These are phyloP conservation scores for Phytophthora sp. DNA, from an alignment of 352 stramenopile species.

Conservation along the genomic window DNA sequence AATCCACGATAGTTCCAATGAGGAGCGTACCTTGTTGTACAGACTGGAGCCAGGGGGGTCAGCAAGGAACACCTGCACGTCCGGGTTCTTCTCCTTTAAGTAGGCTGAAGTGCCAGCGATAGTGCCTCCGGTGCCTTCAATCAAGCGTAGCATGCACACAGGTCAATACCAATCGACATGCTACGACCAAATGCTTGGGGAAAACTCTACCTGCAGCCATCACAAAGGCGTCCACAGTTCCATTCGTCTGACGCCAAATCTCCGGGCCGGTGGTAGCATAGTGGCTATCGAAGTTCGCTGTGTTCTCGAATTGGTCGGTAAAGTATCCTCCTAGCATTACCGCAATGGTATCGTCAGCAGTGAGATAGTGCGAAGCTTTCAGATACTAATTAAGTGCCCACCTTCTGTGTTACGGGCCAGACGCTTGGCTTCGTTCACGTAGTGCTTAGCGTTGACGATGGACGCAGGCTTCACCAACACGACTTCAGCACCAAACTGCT, in stretches of 20 bases:
- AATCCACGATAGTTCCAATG: not conserved
- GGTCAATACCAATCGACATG: not conserved
- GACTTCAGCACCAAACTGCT: constrained; percentile 88
- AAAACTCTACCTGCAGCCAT: constrained; percentile 93
- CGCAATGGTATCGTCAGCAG: not conserved
- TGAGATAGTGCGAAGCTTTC: not conserved
- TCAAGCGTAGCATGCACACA: not conserved
- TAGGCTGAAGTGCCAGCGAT: constrained; percentile 96
- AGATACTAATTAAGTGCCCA: constrained; percentile 18
- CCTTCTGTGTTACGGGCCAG: constrained; percentile 83
- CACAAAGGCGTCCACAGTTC: constrained; percentile 95
- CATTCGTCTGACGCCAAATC: constrained; percentile 94
- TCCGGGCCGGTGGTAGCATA: constrained; percentile 95
- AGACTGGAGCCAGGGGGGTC: constrained; percentile 97
- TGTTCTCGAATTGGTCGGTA: constrained; percentile 99
- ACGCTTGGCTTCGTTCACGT: constrained; percentile 96
- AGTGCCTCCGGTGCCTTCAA: constrained; percentile 94
- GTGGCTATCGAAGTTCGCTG: constrained; percentile 95
- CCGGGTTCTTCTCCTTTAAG: constrained; percentile 90
- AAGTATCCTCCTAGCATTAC: constrained; percentile 89
- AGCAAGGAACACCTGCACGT: constrained; percentile 93
- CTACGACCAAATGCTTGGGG: not conserved
- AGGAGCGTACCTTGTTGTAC: constrained; percentile 91
- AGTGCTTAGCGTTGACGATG: constrained; percentile 98
- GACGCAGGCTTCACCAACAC: constrained; percentile 90